phyloP scores from a whole-genome alignment of 192 early-diverging fungal genomes.

The Phlyctochytrium bullatum region DNA sequence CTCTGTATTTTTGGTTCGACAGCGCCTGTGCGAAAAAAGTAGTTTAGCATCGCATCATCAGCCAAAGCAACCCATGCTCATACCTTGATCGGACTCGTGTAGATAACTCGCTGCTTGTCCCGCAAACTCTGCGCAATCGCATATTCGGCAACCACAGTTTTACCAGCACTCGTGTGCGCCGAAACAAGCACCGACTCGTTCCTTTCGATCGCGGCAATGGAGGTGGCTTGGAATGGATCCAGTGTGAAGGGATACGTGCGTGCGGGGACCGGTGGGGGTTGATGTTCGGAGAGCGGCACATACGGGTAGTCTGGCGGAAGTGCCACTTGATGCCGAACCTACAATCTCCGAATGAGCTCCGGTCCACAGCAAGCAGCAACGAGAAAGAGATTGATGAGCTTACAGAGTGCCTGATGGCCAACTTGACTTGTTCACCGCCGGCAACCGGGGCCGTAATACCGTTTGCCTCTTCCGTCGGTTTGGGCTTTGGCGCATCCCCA shows the following conservation, averaged over 20 bases:
- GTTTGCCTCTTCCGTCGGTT: not conserved
- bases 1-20: slow-evolving; percentile 98
- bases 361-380: not conserved
- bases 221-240: slow-evolving; percentile 92
- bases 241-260: slow-evolving; percentile 86
- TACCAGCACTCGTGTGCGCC: slow-evolving; percentile 96
- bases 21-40: slow-evolving; percentile 61
- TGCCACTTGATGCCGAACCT: slow-evolving; percentile 94
- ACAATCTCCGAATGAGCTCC: too few relatives aligned
- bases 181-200: slow-evolving; percentile 93
- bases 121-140: slow-evolving; percentile 88
- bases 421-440: slow-evolving; percentile 1
- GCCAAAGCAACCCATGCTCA: not conserved
- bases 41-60: not conserved
- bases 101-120: slow-evolving; percentile 92
- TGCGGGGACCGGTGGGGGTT: slow-evolving; percentile 73
- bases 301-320: slow-evolving; percentile 84
- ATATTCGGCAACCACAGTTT: slow-evolving; percentile 99
- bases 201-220: slow-evolving; percentile 85
- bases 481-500: slow-evolving; percentile 14
- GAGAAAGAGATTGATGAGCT: not conserved
- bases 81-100: slow-evolving; percentile 96
- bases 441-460: not conserved
- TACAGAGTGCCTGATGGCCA: slow-evolving; percentile 35
- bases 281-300: slow-evolving; percentile 82